A percentile compares a stretch with the other conserved stretches of the same genome.
Evolutionary conservation across 352 stramenopile genomes (phyloP).

Genomic region (Globisporangium polare): DNA sequence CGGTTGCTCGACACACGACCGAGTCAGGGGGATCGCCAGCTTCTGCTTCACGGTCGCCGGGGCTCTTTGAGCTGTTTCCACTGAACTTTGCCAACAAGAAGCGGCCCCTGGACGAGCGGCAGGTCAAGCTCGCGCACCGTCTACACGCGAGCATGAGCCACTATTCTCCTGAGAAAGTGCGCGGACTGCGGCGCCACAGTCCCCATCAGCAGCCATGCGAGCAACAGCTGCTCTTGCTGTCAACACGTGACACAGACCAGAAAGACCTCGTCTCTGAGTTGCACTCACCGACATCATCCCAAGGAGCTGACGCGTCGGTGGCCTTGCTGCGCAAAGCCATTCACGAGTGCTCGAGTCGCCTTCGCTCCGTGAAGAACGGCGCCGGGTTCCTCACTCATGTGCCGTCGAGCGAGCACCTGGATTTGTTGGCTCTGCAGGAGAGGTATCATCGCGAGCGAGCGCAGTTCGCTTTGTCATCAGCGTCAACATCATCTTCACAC

Average conservation of each 20-base stretch:
- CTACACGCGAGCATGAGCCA: slow-evolving; percentile 44
- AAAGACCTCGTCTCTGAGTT: slow-evolving; percentile 2
- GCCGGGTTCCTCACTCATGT: slow-evolving; percentile 38
- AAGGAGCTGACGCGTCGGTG: slow-evolving; percentile 35
- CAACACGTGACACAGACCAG: neutral
- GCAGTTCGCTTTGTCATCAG: neutral
- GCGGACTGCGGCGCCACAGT: slow-evolving; percentile 21
- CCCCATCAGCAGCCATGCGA: neutral
- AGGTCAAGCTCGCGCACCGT: slow-evolving; percentile 44
- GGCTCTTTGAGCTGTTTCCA: slow-evolving; percentile 33
- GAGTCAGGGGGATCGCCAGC: neutral
- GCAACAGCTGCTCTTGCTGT: neutral
- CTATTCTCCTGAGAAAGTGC: slow-evolving; percentile 46
- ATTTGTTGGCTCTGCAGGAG: slow-evolving; percentile 32
- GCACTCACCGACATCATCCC: neutral
- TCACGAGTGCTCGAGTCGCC: slow-evolving; percentile 38
- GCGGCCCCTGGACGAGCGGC: slow-evolving; percentile 38
- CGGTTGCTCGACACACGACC: neutral
- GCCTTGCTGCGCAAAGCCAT: slow-evolving; percentile 48
- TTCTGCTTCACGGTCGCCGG: neutral
- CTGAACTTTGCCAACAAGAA: slow-evolving; percentile 29
- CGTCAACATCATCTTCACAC: neutral
- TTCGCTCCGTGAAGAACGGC: slow-evolving; percentile 49
- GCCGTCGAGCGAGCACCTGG: slow-evolving; percentile 22
- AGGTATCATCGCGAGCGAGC: slow-evolving; percentile 24